Conservation (phyloP, 257 asterid species). For the Penstemon newberryi region DNA sequence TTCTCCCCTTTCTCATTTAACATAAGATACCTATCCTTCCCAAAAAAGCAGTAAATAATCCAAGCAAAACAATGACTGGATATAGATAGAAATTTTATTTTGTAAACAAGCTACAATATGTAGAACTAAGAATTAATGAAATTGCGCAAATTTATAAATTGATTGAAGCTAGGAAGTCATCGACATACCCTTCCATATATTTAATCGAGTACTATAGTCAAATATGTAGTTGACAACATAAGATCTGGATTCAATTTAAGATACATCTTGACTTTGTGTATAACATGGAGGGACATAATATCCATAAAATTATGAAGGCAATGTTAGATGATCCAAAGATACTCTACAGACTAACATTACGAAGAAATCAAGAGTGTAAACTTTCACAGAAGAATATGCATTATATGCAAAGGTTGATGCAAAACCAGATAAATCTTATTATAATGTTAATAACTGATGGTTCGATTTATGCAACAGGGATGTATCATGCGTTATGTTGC, state of each 20-base stretch:
- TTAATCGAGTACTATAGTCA: not conserved
- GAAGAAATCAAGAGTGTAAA: not conserved
- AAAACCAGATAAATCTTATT: not conserved
- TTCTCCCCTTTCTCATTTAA: slow-evolving; percentile 81
- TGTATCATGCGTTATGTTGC: not conserved
- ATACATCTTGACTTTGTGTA: slow-evolving; percentile 10
- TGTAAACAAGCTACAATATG: not conserved
- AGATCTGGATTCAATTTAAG: not conserved
- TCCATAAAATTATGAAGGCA: not conserved
- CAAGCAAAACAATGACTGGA: slow-evolving; percentile 14
- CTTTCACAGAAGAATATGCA: not conserved
- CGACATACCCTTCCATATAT: not conserved
- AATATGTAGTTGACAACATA: not conserved
- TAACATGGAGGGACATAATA: not conserved
- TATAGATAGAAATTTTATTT: not conserved
- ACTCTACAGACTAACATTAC: not conserved
- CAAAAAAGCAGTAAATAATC: slow-evolving; percentile 21
- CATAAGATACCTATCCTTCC: slow-evolving; percentile 65
- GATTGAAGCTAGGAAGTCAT: not conserved
- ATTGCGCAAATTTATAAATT: not conserved
- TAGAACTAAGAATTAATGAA: not conserved
- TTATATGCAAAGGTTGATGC: not conserved
- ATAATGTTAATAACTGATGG: not conserved
- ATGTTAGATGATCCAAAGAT: not conserved
- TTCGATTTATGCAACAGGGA: not conserved